Conservation (phyloP, 1,284 basidiomycete genomes). For the Microbotryomycetes sp. region DNA sequence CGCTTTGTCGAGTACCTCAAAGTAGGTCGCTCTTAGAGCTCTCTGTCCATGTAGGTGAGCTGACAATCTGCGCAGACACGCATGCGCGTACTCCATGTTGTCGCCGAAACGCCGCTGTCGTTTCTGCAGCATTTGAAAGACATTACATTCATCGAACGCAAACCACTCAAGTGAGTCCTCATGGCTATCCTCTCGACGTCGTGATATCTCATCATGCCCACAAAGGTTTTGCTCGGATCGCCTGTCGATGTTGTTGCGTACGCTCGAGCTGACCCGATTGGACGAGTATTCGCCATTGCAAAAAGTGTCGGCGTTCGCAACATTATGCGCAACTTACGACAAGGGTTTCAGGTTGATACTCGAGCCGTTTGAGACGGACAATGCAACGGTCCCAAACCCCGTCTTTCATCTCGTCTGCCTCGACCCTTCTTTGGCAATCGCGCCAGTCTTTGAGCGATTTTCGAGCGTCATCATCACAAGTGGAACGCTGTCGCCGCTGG, state of each 20-base stretch:
- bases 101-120: slow-evolving; percentile 98
- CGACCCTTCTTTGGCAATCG: slow-evolving; percentile 94
- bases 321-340: slow-evolving; percentile 95
- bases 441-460: slow-evolving; percentile 96
- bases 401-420: slow-evolving; percentile 98
- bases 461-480: slow-evolving; percentile 98
- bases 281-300: slow-evolving; percentile 90
- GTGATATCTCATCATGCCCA: no score
- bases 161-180: slow-evolving; percentile 69
- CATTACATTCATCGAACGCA: slow-evolving; percentile 94
- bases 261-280: slow-evolving; percentile 78
- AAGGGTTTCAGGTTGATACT: slow-evolving; percentile 96
- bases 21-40: slow-evolving; percentile 45
- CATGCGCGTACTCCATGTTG: slow-evolving; percentile 97
- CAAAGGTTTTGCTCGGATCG: slow-evolving; percentile 91
- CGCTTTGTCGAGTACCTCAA: slow-evolving; percentile 98
- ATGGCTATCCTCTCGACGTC: neutral
- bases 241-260: slow-evolving; percentile 85
- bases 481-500: slow-evolving; percentile 94
- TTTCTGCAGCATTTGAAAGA: slow-evolving; percentile 98
- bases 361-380: slow-evolving; percentile 98
- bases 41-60: neutral
- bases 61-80: slow-evolving; percentile 57
- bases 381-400: slow-evolving; percentile 96
- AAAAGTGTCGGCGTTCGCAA: slow-evolving; percentile 94